Base-by-base conservation (phyloP, 352 stramenopile species). In the Globisporangium emineosum region DNA sequence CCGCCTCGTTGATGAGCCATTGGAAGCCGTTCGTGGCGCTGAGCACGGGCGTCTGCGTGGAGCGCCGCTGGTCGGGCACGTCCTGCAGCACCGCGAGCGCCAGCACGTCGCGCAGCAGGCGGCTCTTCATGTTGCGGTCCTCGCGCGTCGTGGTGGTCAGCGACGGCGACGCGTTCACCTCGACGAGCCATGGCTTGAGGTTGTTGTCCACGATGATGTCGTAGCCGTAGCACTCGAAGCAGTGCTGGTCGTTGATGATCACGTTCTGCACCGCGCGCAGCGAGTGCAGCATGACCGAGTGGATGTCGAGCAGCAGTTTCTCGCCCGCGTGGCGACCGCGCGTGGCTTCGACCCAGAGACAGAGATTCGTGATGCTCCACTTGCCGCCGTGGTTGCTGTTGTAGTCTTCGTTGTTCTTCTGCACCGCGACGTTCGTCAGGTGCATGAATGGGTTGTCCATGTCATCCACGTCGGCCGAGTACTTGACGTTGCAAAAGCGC, bases 191-290 rank as follows among this genome's bases (percentile, higher is more conserved):
- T 13, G 92, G 89, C 73, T 97, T 97, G 42, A 98, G 83, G 12
- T 86, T 78, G 43, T 88, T 82, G 76, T 98, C 93, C 47, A 98
- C 76, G 57, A 98, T 96, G 53, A 98, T 92, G 72, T 98, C 93
- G 75, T 98, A 98, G 60, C 93, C 93, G 67, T 98, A 98, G 66
- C 91, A 96, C 70, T 98, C 93, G 67, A 98, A 98, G 82, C 94
- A 97, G 69, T 98, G 90, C 53, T 79, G 59, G 75, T 98, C 91
- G 70, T 97, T 97, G 62, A 97, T 98, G 69, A 98, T 96, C 49
- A 97, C 85, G 49, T 90, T 72, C 75, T 98, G 90, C 12, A 98
- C 94, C 21, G 91, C 88, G 52, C 68, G 76, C 13, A 97, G 68
- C 15, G 89, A 80, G 66, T 97, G 86, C 10, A 97, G 67, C 72